phyloP scores from a whole-genome alignment of 2,329 filamentous ascomycete genomes.

The Sarocladium brachiariae region DNA sequence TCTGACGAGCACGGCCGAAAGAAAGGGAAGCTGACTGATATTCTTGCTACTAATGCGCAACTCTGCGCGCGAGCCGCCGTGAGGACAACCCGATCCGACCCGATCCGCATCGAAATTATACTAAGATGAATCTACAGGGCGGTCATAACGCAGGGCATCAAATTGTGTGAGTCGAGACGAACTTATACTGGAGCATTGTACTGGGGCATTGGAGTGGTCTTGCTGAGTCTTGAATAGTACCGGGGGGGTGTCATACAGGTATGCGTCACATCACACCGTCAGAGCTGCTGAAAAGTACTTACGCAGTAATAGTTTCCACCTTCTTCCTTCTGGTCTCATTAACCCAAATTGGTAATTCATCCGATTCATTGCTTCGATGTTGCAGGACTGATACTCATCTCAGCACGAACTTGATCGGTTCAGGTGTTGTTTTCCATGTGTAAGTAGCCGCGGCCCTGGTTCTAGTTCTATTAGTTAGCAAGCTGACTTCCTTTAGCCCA shows the following conservation, averaged over 20 bases:
- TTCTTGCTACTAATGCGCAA: conserved; percentile 11
- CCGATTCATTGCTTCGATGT: neutral
- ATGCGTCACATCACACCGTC: conserved; percentile 12
- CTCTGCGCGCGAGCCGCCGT: conserved; percentile 13
- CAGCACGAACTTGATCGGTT: conserved; percentile 65
- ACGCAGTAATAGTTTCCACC: conserved; percentile 46
- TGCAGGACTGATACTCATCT: conserved; percentile 14
- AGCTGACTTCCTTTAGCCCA: conserved; percentile 18
- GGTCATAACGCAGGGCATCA: conserved; percentile 18
- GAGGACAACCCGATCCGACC: neutral
- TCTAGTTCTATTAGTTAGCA: conserved; percentile 5
- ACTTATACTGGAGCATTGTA: neutral
- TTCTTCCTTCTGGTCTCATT: conserved; percentile 63
- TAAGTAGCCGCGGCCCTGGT: conserved; percentile 15
- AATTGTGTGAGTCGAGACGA: neutral
- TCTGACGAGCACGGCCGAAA: conserved; percentile 5
- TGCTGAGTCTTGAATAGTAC: conserved; percentile 11
- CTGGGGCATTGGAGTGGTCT: neutral
- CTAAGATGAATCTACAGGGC: neutral
- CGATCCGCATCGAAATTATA: neutral
- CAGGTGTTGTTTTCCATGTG: conserved; percentile 61
- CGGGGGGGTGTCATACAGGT: conserved; percentile 29
- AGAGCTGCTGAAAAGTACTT: conserved; percentile 14
- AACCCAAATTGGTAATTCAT: conserved; percentile 47
- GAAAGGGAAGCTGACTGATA: conserved; percentile 13